Evolutionary conservation across 352 stramenopile genomes (phyloP).

Genomic region (Globisporangium nodosum): DNA sequence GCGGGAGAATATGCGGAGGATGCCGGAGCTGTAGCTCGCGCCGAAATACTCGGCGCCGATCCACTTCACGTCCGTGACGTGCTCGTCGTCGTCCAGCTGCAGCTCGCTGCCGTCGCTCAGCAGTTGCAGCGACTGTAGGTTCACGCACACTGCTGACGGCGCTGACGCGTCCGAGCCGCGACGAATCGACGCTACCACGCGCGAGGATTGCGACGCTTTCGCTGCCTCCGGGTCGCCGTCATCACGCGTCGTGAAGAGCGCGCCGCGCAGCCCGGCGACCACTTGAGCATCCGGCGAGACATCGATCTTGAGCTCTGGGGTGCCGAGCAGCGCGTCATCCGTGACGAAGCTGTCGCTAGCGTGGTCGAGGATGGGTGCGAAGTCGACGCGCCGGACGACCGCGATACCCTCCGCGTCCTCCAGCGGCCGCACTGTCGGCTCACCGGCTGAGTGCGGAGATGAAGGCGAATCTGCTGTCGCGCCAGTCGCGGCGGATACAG

Average conservation of each 20-base stretch:
- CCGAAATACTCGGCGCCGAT: constrained; percentile 48
- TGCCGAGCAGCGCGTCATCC: constrained; percentile 31
- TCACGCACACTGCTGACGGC: not conserved
- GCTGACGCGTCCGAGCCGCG: not conserved
- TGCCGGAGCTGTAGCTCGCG: constrained; percentile 47
- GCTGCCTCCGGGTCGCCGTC: constrained; percentile 17
- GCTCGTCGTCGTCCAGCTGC: constrained; percentile 36
- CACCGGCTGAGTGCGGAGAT: too few species aligned
- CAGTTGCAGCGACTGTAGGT: constrained; percentile 18
- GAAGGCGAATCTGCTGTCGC: not conserved
- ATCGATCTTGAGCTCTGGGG: constrained; percentile 42
- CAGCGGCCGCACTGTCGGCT: not conserved
- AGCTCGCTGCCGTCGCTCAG: constrained; percentile 25
- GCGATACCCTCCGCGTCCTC: constrained; percentile 13
- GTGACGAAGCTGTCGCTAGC: not conserved
- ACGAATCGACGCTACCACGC: constrained; percentile 3
- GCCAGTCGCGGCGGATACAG: too few species aligned
- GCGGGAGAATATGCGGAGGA: constrained; percentile 55
- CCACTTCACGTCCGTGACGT: constrained; percentile 63
- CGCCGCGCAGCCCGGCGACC: constrained; percentile 29
- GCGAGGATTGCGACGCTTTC: not conserved
- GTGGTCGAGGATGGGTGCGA: constrained; percentile 12
- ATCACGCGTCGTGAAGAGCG: constrained; percentile 28
- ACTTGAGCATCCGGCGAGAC: constrained; percentile 43
- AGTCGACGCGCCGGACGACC: constrained; percentile 22